Evolutionary conservation across 129 eudicot species (phyloP).

Genomic region (Solidago caesia): DNA sequence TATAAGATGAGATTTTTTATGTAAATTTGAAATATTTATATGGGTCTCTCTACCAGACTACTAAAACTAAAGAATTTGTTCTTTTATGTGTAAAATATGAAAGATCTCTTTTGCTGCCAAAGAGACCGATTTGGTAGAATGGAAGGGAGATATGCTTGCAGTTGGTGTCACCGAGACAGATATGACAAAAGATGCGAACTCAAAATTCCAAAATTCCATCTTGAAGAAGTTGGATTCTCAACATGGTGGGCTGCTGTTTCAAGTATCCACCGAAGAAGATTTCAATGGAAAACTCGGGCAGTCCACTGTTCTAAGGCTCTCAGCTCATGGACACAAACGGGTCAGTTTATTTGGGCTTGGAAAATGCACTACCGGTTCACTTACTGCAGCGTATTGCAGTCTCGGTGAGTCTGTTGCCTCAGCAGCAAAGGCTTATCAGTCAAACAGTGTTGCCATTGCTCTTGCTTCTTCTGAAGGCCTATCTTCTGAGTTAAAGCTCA

Average conservation of each 20-base stretch:
- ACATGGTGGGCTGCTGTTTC: conserved; percentile 63
- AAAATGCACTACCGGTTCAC: conserved; percentile 40
- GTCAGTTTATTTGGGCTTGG: conserved; percentile 85
- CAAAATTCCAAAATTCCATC: conserved; percentile 71
- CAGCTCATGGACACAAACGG: conserved; percentile 76
- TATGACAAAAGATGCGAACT: conserved; percentile 56
- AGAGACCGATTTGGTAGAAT: conserved; percentile 73
- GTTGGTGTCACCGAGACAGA: conserved; percentile 91
- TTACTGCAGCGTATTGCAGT: conserved; percentile 44
- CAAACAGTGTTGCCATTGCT: conserved; percentile 62
- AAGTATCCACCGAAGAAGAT: conserved; percentile 78
- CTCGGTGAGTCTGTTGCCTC: conserved; percentile 87
- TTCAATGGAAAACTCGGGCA: conserved; percentile 84
- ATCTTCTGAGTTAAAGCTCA: conserved; percentile 58
- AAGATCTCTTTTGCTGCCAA: conserved; percentile 79
- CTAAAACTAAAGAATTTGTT: conserved; percentile 3
- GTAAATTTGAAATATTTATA: neutral
- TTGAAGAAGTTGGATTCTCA: conserved; percentile 66
- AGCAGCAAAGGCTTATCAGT: conserved; percentile 81
- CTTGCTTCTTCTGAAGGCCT: conserved; percentile 72
- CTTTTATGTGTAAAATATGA: conserved; percentile 14
- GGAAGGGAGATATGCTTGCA: conserved; percentile 97
- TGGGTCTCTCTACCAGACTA: conserved; percentile 5
- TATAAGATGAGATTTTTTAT: no score
- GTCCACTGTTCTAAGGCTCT: conserved; percentile 74